Percentiles rank a stretch among this genome's conserved stretches.
phyloP scores from a whole-genome alignment of 2,329 filamentous ascomycete species.

The Aspergillus awamori region DNA sequence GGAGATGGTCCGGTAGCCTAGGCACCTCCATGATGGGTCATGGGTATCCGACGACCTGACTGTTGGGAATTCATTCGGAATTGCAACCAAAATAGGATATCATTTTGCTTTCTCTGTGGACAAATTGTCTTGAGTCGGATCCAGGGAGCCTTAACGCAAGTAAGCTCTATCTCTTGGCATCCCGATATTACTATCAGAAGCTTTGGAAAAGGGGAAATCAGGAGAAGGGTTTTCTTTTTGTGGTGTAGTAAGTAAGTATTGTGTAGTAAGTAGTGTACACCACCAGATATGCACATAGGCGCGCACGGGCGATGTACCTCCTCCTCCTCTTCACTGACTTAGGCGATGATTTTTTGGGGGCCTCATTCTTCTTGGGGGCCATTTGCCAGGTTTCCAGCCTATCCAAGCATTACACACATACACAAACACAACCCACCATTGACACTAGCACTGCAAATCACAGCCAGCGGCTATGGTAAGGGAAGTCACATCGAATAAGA shows the following conservation, averaged over 20 bases:
- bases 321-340: neutral
- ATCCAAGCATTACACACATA: neutral
- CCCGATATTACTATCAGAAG: neutral
- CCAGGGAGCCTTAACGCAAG: neutral
- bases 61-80: neutral
- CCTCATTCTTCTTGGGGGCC: constrained; percentile 7
- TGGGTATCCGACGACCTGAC: neutral
- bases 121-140: neutral
- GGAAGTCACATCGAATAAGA: neutral
- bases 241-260: neutral
- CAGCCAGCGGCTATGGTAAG: constrained; percentile 9
- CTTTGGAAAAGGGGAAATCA: neutral
- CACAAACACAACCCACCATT: neutral
- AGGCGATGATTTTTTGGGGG: constrained; percentile 1
- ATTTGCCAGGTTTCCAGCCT: constrained; percentile 6
- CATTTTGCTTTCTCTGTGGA: neutral
- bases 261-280: neutral
- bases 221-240: neutral
- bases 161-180: constrained; percentile 2
- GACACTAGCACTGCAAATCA: neutral
- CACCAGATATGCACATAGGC: neutral
- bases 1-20: neutral
- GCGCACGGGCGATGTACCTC: neutral
- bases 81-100: constrained; percentile 2
- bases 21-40: neutral